These are phyloP conservation scores for Geotrichum europaeum DNA, from an alignment of 1,139 yeast genomes.

Conservation along the genomic window DNA sequence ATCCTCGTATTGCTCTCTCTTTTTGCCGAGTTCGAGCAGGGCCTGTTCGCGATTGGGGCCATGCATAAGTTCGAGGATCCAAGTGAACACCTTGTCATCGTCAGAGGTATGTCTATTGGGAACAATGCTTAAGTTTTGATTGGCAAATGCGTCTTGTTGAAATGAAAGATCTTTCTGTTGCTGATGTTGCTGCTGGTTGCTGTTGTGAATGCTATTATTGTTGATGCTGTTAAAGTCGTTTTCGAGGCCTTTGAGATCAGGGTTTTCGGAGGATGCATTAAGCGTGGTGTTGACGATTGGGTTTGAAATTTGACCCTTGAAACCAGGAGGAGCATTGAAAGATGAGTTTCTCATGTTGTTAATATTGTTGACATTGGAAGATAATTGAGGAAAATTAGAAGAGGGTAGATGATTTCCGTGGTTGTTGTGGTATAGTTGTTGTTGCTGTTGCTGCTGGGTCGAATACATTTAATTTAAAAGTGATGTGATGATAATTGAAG, in stretches of 20 bases:
- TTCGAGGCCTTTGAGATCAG: constrained; percentile 5
- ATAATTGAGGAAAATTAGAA: not conserved
- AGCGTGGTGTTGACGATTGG: constrained; percentile 5
- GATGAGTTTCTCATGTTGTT: not conserved
- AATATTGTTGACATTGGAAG: not conserved
- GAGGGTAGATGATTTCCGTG: constrained; percentile 3
- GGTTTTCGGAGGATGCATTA: constrained; percentile 1
- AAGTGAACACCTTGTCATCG: constrained; percentile 80
- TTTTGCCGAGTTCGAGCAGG: constrained; percentile 81
- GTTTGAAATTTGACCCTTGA: not conserved
- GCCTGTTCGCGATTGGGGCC: constrained; percentile 94
- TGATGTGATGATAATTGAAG: not conserved
- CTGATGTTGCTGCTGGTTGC: not conserved
- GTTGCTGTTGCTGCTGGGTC: not conserved
- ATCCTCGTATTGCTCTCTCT: constrained; percentile 91
- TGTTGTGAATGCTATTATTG: constrained; percentile 12
- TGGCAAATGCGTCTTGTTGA: not conserved
- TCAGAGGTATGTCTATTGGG: constrained; percentile 50
- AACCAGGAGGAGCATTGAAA: constrained; percentile 12
- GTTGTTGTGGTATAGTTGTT: constrained; percentile 5
- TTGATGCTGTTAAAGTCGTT: constrained; percentile 15
- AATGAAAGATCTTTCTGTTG: not conserved
- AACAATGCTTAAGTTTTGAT: constrained; percentile 2
- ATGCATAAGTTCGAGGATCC: constrained; percentile 84
- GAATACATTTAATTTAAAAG: not conserved